Base-by-base conservation (phyloP, 176 grass and related monocot genomes). In the Zoysia pacifica region DNA sequence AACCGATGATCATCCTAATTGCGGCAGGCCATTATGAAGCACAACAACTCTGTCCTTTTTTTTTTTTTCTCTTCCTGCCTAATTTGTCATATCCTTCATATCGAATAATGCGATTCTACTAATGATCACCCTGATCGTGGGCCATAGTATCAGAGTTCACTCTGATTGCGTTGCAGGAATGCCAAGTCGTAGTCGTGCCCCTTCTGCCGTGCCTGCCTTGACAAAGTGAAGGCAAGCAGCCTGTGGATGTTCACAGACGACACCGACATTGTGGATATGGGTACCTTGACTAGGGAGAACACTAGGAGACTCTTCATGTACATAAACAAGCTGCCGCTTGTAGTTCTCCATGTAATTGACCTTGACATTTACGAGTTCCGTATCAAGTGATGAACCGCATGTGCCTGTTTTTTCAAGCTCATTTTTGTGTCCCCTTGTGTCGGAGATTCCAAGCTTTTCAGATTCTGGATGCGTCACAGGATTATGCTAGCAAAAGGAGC, bases 241-340 rank as follows among this genome's bases (percentile, higher is more conserved):
- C 5, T 92, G 48, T 92, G 90, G 90, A 37, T 79, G 7, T 86
- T 77, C 56, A 89, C 72, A 0, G 84, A 92, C 16, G 81, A 84
- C 52, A 79, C 72, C 54, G 90, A 92, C 70, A 42, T 89, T 51
- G 67, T 89, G 48, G 86, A 92, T 74, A 84, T 83, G 66, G 79
- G 86, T 79, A 83, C 80, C 5, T 70, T 92, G 67, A 86, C 84
- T 19, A 80, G 73, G 45, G 86, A 92, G 18, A 89, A 92, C 52
- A 76, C 84, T 12, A 81, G 90, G 65, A 80, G 90, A 39, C 69
- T 92, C 18, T 92, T 83, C 15, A 82, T 85, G 48, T 92, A 89
- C 79, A 92, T 92, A 81, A 88, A 83, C 69, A 92, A 86, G 60
- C 51, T 92, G 47, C 90, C 90, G 10, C 83, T 89, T 62, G 84